Conservation (phyloP, 2,329 filamentous ascomycete genomes). For the Podosphaera xanthii region DNA sequence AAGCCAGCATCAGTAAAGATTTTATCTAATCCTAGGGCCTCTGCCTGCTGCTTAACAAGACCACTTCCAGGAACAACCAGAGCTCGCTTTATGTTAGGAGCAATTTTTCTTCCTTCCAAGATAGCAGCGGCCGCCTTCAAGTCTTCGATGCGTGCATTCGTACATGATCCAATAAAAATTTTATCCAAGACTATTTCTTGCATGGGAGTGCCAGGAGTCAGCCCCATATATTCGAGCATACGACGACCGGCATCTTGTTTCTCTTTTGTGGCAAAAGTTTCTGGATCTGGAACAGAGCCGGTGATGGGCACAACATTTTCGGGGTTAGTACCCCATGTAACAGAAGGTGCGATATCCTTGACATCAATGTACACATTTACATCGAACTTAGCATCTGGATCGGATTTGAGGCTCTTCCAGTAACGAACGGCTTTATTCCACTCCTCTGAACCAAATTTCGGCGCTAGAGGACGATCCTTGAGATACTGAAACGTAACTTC, state of each 20-base stretch:
- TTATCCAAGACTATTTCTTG: slow-evolving; percentile 86
- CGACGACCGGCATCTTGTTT: slow-evolving; percentile 63
- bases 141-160: slow-evolving; percentile 92
- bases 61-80: slow-evolving; percentile 95
- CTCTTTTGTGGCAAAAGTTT: slow-evolving; percentile 56
- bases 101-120: slow-evolving; percentile 70
- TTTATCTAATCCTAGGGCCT: slow-evolving; percentile 78
- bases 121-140: slow-evolving; percentile 67
- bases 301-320: slow-evolving; percentile 94
- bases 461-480: slow-evolving; percentile 72
- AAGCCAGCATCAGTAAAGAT: slow-evolving; percentile 84
- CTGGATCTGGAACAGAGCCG: slow-evolving; percentile 70
- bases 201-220: slow-evolving; percentile 68
- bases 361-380: slow-evolving; percentile 72
- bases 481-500: slow-evolving; percentile 89
- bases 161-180: slow-evolving; percentile 95
- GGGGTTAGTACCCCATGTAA: slow-evolving; percentile 92
- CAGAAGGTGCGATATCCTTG: slow-evolving; percentile 79
- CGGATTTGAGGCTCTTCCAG: slow-evolving; percentile 71
- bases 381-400: slow-evolving; percentile 76
- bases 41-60: slow-evolving; percentile 76
- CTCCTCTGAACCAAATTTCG: slow-evolving; percentile 59
- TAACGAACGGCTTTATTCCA: slow-evolving; percentile 78
- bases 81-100: slow-evolving; percentile 71
- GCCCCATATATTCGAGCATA: slow-evolving; percentile 89